Conservation (phyloP, 2,329 filamentous ascomycete species). For the Parascedosporium putredinis region DNA sequence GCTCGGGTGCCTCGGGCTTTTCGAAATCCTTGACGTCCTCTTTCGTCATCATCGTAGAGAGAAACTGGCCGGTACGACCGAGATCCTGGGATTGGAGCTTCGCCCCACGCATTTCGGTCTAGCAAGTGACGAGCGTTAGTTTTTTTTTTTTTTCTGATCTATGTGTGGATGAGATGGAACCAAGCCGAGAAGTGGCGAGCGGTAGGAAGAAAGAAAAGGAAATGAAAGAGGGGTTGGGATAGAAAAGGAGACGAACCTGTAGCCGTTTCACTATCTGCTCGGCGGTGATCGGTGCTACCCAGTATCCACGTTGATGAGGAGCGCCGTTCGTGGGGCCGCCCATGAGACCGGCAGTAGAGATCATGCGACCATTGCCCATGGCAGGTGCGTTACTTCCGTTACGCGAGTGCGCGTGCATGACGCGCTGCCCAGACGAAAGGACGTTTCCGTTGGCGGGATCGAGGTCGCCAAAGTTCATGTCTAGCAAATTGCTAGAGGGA, state of each 20-base stretch:
- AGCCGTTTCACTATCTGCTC: slow-evolving; percentile 88
- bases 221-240: slow-evolving; percentile 17
- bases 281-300: slow-evolving; percentile 80
- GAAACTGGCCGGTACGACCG: slow-evolving; percentile 68
- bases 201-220: too few relatives aligned
- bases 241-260: slow-evolving; percentile 38
- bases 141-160: too few relatives aligned
- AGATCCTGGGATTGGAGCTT: slow-evolving; percentile 82
- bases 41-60: slow-evolving; percentile 65
- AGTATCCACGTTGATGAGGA: slow-evolving; percentile 70
- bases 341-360: slow-evolving; percentile 36
- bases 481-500: slow-evolving; percentile 64
- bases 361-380: slow-evolving; percentile 50
- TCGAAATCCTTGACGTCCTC: slow-evolving; percentile 53
- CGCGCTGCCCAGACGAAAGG: slow-evolving; percentile 57
- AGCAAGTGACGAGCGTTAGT: too few relatives aligned
- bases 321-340: slow-evolving; percentile 44
- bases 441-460: slow-evolving; percentile 69
- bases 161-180: too few relatives aligned
- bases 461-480: slow-evolving; percentile 86
- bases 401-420: slow-evolving; percentile 61
- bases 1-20: slow-evolving; percentile 37
- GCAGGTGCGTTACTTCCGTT: slow-evolving; percentile 57
- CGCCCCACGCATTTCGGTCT: slow-evolving; percentile 87
- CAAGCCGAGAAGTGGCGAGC: too few relatives aligned